Conservation (phyloP, 768 basidiomycete species). For the Panaeolus cyanescens region DNA sequence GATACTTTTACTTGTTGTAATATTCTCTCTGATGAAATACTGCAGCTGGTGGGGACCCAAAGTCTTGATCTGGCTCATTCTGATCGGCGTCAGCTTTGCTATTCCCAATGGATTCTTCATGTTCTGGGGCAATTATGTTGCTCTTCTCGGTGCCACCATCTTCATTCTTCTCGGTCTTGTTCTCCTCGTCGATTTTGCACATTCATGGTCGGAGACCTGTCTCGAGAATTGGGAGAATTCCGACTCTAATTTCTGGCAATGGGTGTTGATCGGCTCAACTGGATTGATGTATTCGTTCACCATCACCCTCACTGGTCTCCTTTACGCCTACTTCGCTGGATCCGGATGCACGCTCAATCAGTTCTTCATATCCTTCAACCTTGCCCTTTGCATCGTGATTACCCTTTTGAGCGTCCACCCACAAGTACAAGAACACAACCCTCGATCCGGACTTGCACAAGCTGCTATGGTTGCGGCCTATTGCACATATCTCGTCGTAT, state of each 20-base stretch:
- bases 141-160: constrained; percentile 87
- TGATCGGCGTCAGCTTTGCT: constrained; percentile 84
- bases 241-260: constrained; percentile 90
- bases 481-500: constrained; percentile 93
- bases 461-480: constrained; percentile 97
- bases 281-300: constrained; percentile 84
- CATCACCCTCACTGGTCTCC: constrained; percentile 82
- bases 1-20: not conserved
- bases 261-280: constrained; percentile 91
- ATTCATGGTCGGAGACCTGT: constrained; percentile 97
- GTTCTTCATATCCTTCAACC: constrained; percentile 97
- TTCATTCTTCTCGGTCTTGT: constrained; percentile 98
- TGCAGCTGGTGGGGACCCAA: constrained; percentile 98
- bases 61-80: constrained; percentile 82
- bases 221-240: constrained; percentile 93
- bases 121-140: constrained; percentile 94
- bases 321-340: constrained; percentile 91
- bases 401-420: constrained; percentile 86
- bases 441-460: constrained; percentile 93
- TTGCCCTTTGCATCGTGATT: constrained; percentile 75
- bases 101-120: constrained; percentile 98
- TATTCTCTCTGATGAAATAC: constrained; percentile 6
- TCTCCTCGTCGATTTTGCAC: constrained; percentile 97
- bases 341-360: constrained; percentile 88
- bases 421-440: constrained; percentile 87